phyloP scores from a whole-genome alignment of 2,329 filamentous ascomycete species.

The Sclerotinia trifoliorum region DNA sequence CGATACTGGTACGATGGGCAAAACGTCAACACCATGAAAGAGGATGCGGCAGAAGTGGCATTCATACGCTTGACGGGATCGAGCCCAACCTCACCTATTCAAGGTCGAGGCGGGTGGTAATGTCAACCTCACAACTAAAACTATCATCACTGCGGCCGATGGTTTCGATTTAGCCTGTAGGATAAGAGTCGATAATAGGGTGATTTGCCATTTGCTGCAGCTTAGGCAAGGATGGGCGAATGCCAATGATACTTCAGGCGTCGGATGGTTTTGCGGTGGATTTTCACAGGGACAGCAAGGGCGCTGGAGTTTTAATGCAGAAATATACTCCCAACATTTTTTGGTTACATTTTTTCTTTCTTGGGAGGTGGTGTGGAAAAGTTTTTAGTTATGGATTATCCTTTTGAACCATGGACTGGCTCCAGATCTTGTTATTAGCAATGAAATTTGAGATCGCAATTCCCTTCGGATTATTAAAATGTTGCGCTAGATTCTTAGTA shows the following conservation, averaged over 20 bases:
- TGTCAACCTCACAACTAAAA: conserved; percentile 27
- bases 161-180: conserved; percentile 34
- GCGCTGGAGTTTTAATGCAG: conserved; percentile 31
- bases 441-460: neutral
- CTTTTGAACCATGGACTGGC: conserved; percentile 12
- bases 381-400: conserved; percentile 21
- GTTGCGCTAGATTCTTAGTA: neutral
- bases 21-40: conserved; percentile 81
- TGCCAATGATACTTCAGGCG: conserved; percentile 35
- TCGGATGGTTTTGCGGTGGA: conserved; percentile 35
- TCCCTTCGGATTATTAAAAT: neutral
- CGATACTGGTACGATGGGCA: conserved; percentile 91
- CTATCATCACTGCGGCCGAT: conserved; percentile 21
- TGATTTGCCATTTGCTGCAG: conserved; percentile 31
- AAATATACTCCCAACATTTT: conserved; percentile 12
- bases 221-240: conserved; percentile 38
- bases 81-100: conserved; percentile 45
- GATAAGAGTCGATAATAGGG: conserved; percentile 34
- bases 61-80: conserved; percentile 54
- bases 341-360: conserved; percentile 3
- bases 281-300: conserved; percentile 35
- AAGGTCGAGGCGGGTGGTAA: conserved; percentile 43
- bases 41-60: conserved; percentile 87
- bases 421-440: conserved; percentile 16
- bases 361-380: conserved; percentile 22